A percentile compares a stretch with the other conserved stretches of the same genome.
Conservation (phyloP, 306 rosid genomes). For the Rubus idaeus region DNA sequence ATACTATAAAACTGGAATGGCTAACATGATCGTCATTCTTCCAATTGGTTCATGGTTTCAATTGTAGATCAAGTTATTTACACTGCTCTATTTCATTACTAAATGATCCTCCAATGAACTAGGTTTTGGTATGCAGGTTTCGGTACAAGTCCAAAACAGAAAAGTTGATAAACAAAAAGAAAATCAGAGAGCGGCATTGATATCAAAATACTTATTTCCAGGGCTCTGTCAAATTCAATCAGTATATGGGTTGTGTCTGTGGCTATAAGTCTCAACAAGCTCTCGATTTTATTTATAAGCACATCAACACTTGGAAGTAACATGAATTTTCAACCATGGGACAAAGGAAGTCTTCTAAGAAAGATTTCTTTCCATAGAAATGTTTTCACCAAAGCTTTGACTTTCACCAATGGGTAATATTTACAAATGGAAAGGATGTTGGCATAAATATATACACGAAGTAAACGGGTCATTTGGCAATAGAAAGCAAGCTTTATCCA, state of each 20-base stretch:
- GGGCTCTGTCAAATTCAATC: too few relatives aligned
- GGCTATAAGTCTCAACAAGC: too few relatives aligned
- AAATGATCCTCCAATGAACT: too few relatives aligned
- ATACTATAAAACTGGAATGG: too few relatives aligned
- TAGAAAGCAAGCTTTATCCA: background rate
- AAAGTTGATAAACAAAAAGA: too few relatives aligned
- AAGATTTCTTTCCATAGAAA: background rate
- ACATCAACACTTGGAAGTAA: background rate
- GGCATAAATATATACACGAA: background rate
- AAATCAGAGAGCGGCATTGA: background rate
- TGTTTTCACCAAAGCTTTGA: background rate
- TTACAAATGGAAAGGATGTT: background rate
- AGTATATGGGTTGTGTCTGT: too few relatives aligned
- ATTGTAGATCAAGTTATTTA: background rate
- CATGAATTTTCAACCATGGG: background rate
- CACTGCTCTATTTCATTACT: too few relatives aligned
- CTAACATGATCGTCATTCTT: too few relatives aligned
- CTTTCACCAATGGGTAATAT: background rate
- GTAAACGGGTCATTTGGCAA: constrained; percentile 6
- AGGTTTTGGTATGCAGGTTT: too few relatives aligned
- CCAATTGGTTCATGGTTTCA: background rate
- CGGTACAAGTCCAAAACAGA: too few relatives aligned
- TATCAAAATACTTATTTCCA: background rate
- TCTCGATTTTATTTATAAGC: background rate
- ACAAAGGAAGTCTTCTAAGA: background rate